Evolutionary conservation across 495 filamentous ascomycete genomes (phyloP).

Genomic region (Penicillium goetzii): DNA sequence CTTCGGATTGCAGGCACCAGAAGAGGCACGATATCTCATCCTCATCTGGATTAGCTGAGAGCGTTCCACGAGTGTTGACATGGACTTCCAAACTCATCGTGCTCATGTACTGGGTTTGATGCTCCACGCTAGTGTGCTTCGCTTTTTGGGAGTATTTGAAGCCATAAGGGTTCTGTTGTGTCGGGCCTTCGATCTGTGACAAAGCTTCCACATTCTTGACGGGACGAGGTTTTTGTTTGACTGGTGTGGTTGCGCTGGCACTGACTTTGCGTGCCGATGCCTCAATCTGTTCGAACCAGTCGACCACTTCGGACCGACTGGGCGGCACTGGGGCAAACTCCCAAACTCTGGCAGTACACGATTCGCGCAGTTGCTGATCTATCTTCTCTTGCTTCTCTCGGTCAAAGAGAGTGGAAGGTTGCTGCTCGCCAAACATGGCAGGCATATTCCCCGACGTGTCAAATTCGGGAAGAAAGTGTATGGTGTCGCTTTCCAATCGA

Average conservation of each 20-base stretch:
- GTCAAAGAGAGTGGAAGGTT: constrained; percentile 44
- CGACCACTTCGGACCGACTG: constrained; percentile 66
- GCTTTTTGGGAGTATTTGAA: constrained; percentile 86
- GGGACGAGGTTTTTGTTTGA: constrained; percentile 9
- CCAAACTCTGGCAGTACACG: constrained; percentile 38
- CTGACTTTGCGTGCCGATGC: constrained; percentile 13
- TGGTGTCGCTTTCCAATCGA: constrained; percentile 70
- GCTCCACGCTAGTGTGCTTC: constrained; percentile 74
- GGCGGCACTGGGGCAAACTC: constrained; percentile 64
- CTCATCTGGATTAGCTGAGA: constrained; percentile 84
- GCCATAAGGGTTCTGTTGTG: constrained; percentile 80
- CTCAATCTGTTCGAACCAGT: constrained; percentile 62
- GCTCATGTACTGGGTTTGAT: constrained; percentile 94
- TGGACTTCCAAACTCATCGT: constrained; percentile 96
- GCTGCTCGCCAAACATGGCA: constrained; percentile 59
- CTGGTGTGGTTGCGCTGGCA: neutral
- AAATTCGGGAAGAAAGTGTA: constrained; percentile 80
- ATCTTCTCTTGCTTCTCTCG: constrained; percentile 51
- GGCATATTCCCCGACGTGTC: constrained; percentile 63
- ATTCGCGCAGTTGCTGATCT: constrained; percentile 52
- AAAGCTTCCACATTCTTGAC: constrained; percentile 46
- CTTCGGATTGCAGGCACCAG: constrained; percentile 84
- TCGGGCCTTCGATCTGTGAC: constrained; percentile 88
- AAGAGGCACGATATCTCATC: constrained; percentile 91
- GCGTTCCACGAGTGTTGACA: constrained; percentile 79